A percentile compares a stretch with the other conserved stretches of the same genome.
phyloP scores from a whole-genome alignment of 306 rosid species.

The Ammopiptanthus mongolicus region DNA sequence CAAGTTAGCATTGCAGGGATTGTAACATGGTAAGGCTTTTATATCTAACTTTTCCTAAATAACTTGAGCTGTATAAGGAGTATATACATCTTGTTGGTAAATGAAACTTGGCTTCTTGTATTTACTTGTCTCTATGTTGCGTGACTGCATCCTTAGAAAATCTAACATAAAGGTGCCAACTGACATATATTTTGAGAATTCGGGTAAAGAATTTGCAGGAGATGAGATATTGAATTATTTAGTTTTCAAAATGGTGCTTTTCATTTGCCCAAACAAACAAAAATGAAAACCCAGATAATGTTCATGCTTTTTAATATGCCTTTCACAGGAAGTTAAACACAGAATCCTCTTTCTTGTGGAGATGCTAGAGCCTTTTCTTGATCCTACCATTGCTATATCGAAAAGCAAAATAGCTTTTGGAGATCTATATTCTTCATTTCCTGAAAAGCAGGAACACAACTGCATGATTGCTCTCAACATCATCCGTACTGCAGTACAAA shows the following conservation, averaged over 20 bases:
- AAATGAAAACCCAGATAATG: not conserved
- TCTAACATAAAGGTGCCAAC: not conserved
- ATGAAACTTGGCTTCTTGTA: not conserved
- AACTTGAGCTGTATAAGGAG: not conserved
- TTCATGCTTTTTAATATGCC: constrained; percentile 3
- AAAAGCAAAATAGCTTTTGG: constrained; percentile 78
- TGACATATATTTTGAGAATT: not conserved
- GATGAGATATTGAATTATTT: constrained; percentile 8
- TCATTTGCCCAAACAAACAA: not conserved
- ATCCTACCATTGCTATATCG: constrained; percentile 72
- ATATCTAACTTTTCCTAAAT: too few relatives aligned
- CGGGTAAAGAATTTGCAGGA: not conserved
- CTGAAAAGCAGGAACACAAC: constrained; percentile 61
- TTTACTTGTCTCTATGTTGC: not conserved
- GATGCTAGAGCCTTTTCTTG: constrained; percentile 91
- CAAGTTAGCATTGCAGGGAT: too few relatives aligned
- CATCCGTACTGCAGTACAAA: constrained; percentile 74
- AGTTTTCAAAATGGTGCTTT: constrained; percentile 9
- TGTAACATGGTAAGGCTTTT: too few relatives aligned
- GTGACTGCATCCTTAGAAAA: not conserved
- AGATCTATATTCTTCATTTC: constrained; percentile 61
- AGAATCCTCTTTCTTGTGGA: constrained; percentile 87
- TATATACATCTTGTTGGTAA: not conserved
- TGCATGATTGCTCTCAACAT: constrained; percentile 71
- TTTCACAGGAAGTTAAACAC: constrained; percentile 75